Conservation (phyloP, 176 grass and related monocot genomes). For the Typha latifolia region DNA sequence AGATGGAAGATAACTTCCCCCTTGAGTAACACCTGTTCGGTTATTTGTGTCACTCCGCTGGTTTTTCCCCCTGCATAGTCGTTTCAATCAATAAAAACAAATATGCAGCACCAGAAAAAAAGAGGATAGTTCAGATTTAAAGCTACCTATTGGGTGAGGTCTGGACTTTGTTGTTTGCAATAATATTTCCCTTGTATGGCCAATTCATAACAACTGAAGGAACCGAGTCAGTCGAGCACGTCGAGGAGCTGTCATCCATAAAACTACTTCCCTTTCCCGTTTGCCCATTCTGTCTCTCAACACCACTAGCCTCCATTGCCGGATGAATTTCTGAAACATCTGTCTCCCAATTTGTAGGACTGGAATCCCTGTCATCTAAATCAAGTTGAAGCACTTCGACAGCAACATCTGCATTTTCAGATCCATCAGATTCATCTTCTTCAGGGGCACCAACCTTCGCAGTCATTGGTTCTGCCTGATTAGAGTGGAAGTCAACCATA, state of each 20-base stretch:
- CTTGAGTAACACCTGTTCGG: conserved; percentile 7
- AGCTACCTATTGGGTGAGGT: conserved; percentile 67
- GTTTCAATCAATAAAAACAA: neutral
- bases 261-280: conserved; percentile 48
- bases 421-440: conserved; percentile 72
- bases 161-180: conserved; percentile 47
- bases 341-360: conserved; percentile 77
- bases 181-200: conserved; percentile 51
- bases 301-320: conserved; percentile 26
- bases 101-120: too few species aligned
- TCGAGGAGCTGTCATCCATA: conserved; percentile 85
- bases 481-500: conserved; percentile 30
- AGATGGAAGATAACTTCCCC: conserved; percentile 28
- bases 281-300: conserved; percentile 56
- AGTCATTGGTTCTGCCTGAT: conserved; percentile 4
- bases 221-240: conserved; percentile 76
- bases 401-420: conserved; percentile 67
- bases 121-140: neutral
- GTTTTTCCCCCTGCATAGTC: conserved; percentile 52
- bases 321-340: conserved; percentile 71
- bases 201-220: conserved; percentile 54
- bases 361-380: conserved; percentile 51
- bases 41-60: conserved; percentile 32
- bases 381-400: conserved; percentile 56
- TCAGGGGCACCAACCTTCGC: conserved; percentile 39